These are phyloP conservation scores for Cladophialophora yegresii DNA, from an alignment of 2,329 filamentous ascomycete genomes.

Conservation along the genomic window DNA sequence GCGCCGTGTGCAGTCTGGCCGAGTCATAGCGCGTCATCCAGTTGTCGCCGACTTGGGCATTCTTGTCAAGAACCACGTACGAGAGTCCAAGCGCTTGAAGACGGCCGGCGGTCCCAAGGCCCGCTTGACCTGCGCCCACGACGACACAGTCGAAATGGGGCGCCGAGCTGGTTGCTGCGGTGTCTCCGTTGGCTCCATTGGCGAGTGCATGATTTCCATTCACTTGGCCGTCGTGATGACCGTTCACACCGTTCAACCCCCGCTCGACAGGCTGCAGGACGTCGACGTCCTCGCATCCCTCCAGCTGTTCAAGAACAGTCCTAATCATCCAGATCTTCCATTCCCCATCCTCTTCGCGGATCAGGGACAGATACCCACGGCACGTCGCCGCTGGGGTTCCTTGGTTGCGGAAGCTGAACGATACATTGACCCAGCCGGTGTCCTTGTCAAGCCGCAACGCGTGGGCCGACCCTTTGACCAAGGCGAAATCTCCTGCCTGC, in stretches of 20 bases:
- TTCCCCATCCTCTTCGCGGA: conserved; percentile 20
- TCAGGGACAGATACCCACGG: conserved; percentile 19
- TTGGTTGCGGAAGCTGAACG: conserved; percentile 20
- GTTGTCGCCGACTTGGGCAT: conserved; percentile 50
- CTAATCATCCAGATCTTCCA: conserved; percentile 39
- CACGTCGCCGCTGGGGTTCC: conserved; percentile 16
- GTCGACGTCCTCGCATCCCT: conserved; percentile 35
- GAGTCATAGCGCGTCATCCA: conserved; percentile 53
- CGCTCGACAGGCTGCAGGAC: conserved; percentile 17
- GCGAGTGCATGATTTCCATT: background rate
- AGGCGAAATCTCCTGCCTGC: conserved; percentile 10
- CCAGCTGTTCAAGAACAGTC: conserved; percentile 33
- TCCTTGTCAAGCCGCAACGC: conserved; percentile 17
- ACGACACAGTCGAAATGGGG: conserved; percentile 40
- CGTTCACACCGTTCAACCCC: conserved; percentile 6
- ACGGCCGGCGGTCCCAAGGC: conserved; percentile 48
- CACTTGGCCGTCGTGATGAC: background rate
- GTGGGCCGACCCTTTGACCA: conserved; percentile 11
- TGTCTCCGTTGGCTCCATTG: background rate
- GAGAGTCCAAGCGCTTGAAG: conserved; percentile 48
- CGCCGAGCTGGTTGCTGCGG: background rate
- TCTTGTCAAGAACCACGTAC: conserved; percentile 50
- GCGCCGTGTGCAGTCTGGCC: conserved; percentile 40
- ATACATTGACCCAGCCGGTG: conserved; percentile 24
- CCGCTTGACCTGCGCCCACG: conserved; percentile 50